Conservation (phyloP, 2,329 filamentous ascomycete genomes). For the Phoma sp. region DNA sequence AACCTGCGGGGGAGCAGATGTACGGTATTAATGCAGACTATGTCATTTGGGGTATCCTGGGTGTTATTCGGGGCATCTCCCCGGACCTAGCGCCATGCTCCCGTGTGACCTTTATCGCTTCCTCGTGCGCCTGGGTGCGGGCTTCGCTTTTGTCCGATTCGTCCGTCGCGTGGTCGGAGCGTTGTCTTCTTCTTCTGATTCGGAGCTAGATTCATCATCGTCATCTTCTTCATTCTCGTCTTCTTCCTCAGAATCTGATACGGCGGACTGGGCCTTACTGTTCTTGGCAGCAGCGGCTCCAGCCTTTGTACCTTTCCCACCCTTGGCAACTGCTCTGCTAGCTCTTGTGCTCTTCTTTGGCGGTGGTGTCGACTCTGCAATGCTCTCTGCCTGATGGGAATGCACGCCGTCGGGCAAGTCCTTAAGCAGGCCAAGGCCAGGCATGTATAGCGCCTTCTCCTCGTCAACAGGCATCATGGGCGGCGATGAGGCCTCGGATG, state of each 20-base stretch:
- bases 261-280: conserved; percentile 41
- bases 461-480: conserved; percentile 40
- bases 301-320: conserved; percentile 33
- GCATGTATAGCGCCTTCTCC: conserved; percentile 41
- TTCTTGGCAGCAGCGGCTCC: conserved; percentile 35
- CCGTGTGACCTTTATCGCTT: conserved; percentile 26
- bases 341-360: conserved; percentile 41
- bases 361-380: conserved; percentile 39
- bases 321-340: conserved; percentile 32
- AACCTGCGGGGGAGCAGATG: neutral
- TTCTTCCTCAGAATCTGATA: conserved; percentile 48
- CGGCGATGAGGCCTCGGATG: conserved; percentile 39
- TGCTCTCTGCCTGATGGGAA: conserved; percentile 40
- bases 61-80: conserved; percentile 2
- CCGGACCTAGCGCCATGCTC: neutral
- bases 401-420: conserved; percentile 37
- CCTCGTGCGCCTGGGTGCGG: conserved; percentile 40
- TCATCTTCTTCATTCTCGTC: conserved; percentile 50
- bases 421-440: conserved; percentile 44
- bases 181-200: conserved; percentile 41
- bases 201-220: conserved; percentile 40
- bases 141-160: conserved; percentile 35
- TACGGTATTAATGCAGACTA: neutral
- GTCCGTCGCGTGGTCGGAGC: conserved; percentile 44
- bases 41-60: conserved; percentile 13